Evolutionary conservation across 2,329 filamentous ascomycete species (phyloP).

Genomic region (Ilyonectria sp.): DNA sequence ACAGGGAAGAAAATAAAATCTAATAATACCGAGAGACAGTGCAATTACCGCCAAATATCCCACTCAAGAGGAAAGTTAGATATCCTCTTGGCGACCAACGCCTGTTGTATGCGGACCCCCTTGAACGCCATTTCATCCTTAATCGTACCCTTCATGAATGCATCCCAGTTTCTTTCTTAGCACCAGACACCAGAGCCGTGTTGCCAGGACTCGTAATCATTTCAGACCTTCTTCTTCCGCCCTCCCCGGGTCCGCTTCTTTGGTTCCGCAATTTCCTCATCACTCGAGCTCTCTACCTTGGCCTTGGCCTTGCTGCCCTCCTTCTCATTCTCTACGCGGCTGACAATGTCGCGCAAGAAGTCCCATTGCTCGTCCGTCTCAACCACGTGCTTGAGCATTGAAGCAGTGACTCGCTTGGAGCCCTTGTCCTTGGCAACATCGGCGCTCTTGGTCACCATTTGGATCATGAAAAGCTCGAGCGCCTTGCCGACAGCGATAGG

Average conservation of each 20-base stretch:
- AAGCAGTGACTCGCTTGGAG: conserved; percentile 90
- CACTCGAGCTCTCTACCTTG: conserved; percentile 68
- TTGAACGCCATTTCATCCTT: conserved; percentile 45
- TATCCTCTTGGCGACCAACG: conserved; percentile 45
- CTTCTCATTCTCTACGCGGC: conserved; percentile 80
- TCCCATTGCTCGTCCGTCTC: conserved; percentile 93
- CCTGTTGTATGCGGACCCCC: conserved; percentile 45
- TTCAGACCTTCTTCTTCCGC: conserved; percentile 64
- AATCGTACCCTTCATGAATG: conserved; percentile 48
- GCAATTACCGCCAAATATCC: conserved; percentile 36
- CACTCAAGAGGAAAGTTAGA: conserved; percentile 24
- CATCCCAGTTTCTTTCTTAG: conserved; percentile 22
- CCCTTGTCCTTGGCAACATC: conserved; percentile 85
- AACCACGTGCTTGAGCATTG: conserved; percentile 93
- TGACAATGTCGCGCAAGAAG: conserved; percentile 91
- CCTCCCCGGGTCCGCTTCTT: conserved; percentile 65
- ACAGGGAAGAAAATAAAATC: conserved; percentile 4
- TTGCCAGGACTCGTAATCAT: neutral
- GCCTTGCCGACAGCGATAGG: conserved; percentile 97
- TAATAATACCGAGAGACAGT: conserved; percentile 17
- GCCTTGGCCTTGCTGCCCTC: conserved; percentile 57
- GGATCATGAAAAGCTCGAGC: conserved; percentile 97
- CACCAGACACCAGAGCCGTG: conserved; percentile 1
- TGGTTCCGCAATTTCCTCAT: conserved; percentile 63
- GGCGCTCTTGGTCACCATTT: conserved; percentile 90